Evolutionary conservation across 2,329 filamentous ascomycete species (phyloP).

Genomic region (Lecanicillium sp.): DNA sequence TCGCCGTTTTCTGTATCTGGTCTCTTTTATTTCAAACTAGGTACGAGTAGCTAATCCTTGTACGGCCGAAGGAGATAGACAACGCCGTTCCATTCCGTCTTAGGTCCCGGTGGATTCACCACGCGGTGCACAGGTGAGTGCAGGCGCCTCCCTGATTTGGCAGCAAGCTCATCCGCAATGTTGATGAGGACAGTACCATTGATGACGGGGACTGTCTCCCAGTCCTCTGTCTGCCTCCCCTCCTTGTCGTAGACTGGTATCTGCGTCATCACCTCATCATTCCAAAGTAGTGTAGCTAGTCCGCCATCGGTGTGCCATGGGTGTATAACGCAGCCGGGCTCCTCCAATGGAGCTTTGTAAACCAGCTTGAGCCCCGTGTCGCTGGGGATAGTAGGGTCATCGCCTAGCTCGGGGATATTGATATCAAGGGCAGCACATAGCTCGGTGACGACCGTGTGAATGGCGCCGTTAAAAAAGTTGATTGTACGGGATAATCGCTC

Average conservation of each 20-base stretch:
- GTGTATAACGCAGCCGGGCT: constrained; percentile 2
- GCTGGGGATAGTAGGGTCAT: constrained; percentile 1
- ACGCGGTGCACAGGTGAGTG: constrained; percentile 3
- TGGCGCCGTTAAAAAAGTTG: not conserved
- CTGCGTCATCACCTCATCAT: constrained; percentile 2
- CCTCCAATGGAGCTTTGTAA: constrained; percentile 5
- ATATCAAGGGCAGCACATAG: constrained; percentile 1
- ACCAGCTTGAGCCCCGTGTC: constrained; percentile 7
- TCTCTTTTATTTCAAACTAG: too few species aligned
- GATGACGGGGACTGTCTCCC: constrained; percentile 1
- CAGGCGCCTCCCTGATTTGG: not conserved
- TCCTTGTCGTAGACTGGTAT: constrained; percentile 2
- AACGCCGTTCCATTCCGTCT: not conserved
- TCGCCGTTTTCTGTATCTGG: too few species aligned
- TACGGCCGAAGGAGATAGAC: constrained; percentile 5
- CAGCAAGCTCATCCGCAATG: constrained; percentile 2
- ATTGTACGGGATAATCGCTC: constrained; percentile 1
- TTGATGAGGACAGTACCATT: constrained; percentile 4
- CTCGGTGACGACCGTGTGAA: constrained; percentile 2
- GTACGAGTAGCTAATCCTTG: not conserved
- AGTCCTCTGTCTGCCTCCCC: not conserved
- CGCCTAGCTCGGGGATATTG: constrained; percentile 2
- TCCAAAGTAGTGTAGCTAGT: constrained; percentile 5
- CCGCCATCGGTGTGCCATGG: constrained; percentile 5
- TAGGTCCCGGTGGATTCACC: constrained; percentile 1